phyloP scores from a whole-genome alignment of 192 early-diverging fungal species.

The Coemansia sp. region DNA sequence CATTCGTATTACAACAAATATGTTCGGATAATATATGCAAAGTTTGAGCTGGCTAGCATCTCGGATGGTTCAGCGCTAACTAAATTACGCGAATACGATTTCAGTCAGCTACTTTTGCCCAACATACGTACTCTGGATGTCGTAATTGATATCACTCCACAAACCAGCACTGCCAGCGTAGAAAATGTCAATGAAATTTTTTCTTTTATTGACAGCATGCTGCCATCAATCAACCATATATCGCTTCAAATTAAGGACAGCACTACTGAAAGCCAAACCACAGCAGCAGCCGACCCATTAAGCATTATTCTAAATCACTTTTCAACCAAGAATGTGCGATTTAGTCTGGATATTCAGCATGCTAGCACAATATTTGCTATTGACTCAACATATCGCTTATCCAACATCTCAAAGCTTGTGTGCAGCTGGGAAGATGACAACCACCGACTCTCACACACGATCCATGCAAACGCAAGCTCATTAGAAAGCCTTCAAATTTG shows the following conservation, averaged over 20 bases:
- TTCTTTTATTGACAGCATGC: neutral
- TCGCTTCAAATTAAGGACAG: neutral
- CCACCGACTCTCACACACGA: neutral
- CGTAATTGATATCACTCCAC: neutral
- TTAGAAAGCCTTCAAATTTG: neutral
- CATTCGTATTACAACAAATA: conserved; percentile 1
- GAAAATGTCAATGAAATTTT: neutral
- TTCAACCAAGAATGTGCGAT: neutral
- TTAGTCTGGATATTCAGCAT: conserved; percentile 3
- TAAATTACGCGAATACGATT: neutral
- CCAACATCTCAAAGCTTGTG: conserved; percentile 1
- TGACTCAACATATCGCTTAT: neutral
- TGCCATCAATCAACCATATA: neutral
- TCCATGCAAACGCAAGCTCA: neutral
- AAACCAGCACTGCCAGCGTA: neutral
- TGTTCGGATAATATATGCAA: neutral
- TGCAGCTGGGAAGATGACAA: conserved; percentile 7
- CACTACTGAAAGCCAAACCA: neutral
- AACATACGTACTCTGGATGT: neutral
- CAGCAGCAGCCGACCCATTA: neutral
- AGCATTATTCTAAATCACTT: neutral
- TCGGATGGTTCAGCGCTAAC: neutral
- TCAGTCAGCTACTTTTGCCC: neutral
- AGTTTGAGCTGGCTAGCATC: neutral
- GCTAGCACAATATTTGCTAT: neutral